Evolutionary conservation across 257 asterid species (phyloP).

Genomic region (Jacaranda mimosifolia): DNA sequence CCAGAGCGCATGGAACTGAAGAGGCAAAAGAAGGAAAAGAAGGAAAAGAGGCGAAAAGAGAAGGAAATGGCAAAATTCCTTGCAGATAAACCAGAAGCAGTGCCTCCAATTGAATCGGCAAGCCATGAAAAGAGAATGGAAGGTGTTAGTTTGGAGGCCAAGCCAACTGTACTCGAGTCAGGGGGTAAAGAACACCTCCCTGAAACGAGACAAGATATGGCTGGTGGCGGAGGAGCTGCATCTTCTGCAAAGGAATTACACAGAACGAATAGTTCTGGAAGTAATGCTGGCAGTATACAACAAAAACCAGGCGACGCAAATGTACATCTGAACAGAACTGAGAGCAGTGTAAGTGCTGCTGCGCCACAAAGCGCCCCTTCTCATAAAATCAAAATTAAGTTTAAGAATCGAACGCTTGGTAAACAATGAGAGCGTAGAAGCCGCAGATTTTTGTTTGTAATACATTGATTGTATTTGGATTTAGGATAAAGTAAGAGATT

Average conservation of each 20-base stretch:
- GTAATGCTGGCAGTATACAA: slow-evolving; percentile 33
- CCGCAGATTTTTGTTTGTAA: slow-evolving; percentile 2
- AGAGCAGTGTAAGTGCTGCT: slow-evolving; percentile 45
- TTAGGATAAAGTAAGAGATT: neutral
- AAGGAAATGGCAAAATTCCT: slow-evolving; percentile 81
- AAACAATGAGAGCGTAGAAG: slow-evolving; percentile 37
- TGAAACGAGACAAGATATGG: slow-evolving; percentile 41
- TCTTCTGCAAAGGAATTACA: slow-evolving; percentile 35
- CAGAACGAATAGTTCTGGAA: slow-evolving; percentile 35
- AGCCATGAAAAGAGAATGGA: slow-evolving; percentile 36
- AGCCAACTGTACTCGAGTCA: slow-evolving; percentile 28
- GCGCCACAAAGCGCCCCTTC: slow-evolving; percentile 47
- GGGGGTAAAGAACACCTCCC: slow-evolving; percentile 27
- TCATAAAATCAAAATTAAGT: slow-evolving; percentile 78
- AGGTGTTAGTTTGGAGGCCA: slow-evolving; percentile 31
- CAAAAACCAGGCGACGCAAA: slow-evolving; percentile 49
- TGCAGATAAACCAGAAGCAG: slow-evolving; percentile 48
- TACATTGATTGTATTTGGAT: slow-evolving; percentile 1
- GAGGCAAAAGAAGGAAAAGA: slow-evolving; percentile 82
- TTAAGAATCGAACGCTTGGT: slow-evolving; percentile 71
- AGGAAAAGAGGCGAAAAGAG: slow-evolving; percentile 89
- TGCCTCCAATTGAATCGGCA: slow-evolving; percentile 41
- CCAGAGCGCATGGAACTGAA: slow-evolving; percentile 68
- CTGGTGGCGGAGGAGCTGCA: slow-evolving; percentile 35
- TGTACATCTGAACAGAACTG: slow-evolving; percentile 48